phyloP scores from a whole-genome alignment of 2,329 filamentous ascomycete species.

The Colletotrichum caudatum region DNA sequence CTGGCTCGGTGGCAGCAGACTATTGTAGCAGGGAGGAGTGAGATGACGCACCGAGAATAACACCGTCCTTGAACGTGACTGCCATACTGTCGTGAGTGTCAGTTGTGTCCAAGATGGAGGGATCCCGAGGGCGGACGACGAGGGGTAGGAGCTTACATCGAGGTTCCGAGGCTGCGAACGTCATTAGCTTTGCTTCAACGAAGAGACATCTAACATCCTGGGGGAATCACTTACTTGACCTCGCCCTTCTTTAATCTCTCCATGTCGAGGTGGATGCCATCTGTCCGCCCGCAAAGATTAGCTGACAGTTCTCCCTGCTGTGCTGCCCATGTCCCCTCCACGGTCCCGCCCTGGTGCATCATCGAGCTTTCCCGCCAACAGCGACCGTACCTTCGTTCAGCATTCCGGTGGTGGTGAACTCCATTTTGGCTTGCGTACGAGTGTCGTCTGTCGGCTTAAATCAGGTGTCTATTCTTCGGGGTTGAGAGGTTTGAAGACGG shows the following conservation, averaged over 20 bases:
- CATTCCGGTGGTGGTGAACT: slow-evolving; percentile 72
- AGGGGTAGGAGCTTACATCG: slow-evolving; percentile 75
- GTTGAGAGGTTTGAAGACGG: neutral
- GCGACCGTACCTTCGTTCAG: slow-evolving; percentile 70
- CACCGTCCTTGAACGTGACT: slow-evolving; percentile 98
- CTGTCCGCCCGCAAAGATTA: slow-evolving; percentile 59
- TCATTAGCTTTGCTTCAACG: slow-evolving; percentile 47
- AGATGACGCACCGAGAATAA: slow-evolving; percentile 79
- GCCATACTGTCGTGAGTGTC: slow-evolving; percentile 79
- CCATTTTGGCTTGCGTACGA: slow-evolving; percentile 58
- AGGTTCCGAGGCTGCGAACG: slow-evolving; percentile 84
- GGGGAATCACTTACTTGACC: slow-evolving; percentile 83
- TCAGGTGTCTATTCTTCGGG: slow-evolving; percentile 38
- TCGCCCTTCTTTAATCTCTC: slow-evolving; percentile 98
- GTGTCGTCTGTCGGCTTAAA: neutral
- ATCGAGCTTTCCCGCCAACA: slow-evolving; percentile 17
- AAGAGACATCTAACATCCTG: neutral
- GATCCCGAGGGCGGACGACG: neutral
- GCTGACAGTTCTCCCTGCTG: neutral
- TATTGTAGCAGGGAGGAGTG: too few species aligned
- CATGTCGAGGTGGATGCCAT: slow-evolving; percentile 99
- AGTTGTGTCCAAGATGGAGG: slow-evolving; percentile 43
- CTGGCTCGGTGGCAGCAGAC: neutral
- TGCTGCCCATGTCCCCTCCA: neutral
- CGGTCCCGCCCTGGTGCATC: slow-evolving; percentile 24